Evolutionary conservation across 148 eudicot genomes (phyloP).

Genomic region (Cornus controversa): DNA sequence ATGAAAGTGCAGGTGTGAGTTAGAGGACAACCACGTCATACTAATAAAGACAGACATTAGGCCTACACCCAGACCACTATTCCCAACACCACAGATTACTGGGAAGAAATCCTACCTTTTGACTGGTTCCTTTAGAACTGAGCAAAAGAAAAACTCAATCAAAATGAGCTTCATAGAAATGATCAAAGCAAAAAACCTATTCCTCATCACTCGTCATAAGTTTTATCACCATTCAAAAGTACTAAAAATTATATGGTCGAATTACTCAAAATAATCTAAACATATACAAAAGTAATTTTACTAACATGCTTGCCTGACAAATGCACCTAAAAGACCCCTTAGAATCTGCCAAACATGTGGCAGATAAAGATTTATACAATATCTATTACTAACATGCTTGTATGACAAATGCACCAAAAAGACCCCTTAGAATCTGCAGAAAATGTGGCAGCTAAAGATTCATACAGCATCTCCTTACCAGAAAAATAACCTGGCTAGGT

Average conservation of each 20-base stretch:
- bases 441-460: neutral
- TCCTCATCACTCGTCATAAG: neutral
- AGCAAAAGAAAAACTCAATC: neutral
- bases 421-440: neutral
- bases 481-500: neutral
- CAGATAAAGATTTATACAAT: neutral
- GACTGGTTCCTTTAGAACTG: neutral
- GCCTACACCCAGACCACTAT: neutral
- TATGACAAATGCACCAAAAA: neutral
- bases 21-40: neutral
- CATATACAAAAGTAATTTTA: neutral
- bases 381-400: neutral
- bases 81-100: neutral
- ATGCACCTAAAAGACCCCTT: neutral
- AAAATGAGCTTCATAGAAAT: neutral
- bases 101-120: neutral
- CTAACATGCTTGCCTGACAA: neutral
- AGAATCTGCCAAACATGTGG: neutral
- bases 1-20: neutral
- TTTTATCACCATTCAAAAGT: neutral
- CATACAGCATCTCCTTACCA: neutral
- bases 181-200: neutral
- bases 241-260: neutral
- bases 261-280: too few species aligned
- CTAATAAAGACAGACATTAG: neutral